Evolutionary conservation across 75 land plant genomes (phyloP).

Genomic region (Adiantum capillusveneris): DNA sequence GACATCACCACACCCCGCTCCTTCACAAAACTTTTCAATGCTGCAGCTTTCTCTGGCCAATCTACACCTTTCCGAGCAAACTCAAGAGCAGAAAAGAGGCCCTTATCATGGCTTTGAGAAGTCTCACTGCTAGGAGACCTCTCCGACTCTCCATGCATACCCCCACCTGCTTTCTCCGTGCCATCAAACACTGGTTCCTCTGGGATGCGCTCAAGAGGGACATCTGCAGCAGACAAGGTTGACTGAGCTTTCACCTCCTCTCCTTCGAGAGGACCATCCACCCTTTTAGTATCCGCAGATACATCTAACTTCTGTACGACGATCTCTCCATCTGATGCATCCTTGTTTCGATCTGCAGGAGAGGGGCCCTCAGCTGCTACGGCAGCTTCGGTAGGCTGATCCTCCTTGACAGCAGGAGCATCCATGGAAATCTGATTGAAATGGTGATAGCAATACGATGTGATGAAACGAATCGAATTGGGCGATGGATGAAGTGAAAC

Average conservation of each 20-base stretch:
- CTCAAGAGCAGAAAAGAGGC: background rate
- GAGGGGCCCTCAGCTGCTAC: too few relatives aligned
- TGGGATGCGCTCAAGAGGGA: background rate
- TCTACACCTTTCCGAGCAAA: conserved; percentile 16
- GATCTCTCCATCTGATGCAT: too few relatives aligned
- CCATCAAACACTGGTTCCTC: conserved; percentile 64
- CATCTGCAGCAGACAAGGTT: background rate
- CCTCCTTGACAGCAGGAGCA: conserved; percentile 25
- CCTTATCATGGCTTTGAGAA: conserved; percentile 1
- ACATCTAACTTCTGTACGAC: too few relatives aligned
- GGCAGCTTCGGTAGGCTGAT: background rate
- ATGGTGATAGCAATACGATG: too few relatives aligned
- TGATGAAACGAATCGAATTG: too few relatives aligned
- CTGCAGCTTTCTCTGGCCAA: conserved; percentile 71
- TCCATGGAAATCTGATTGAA: conserved; percentile 6
- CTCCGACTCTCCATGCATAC: conserved; percentile 7
- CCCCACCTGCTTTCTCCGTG: conserved; percentile 38
- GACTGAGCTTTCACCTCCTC: too few relatives aligned
- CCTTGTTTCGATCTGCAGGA: too few relatives aligned
- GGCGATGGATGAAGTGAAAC: too few relatives aligned
- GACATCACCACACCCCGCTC: conserved; percentile 48
- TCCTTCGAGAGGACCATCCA: too few relatives aligned
- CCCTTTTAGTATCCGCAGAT: too few relatives aligned
- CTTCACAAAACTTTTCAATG: conserved; percentile 53
- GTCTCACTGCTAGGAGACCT: conserved; percentile 9